phyloP scores from a whole-genome alignment of 1,284 basidiomycete species.

The Heterobasidion parviporum region DNA sequence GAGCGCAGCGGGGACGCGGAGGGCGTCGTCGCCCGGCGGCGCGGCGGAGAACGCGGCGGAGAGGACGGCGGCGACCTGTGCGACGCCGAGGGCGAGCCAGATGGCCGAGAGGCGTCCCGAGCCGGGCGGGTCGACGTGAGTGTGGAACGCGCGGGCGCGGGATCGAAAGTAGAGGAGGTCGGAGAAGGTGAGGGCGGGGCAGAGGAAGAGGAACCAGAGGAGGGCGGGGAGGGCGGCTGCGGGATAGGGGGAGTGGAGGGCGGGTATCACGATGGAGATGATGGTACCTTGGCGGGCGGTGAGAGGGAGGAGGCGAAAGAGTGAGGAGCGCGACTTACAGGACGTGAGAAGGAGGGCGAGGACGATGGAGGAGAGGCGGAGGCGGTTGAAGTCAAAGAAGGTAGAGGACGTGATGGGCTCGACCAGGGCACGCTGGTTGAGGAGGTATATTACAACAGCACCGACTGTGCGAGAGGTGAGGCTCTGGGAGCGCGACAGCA shows the following conservation, averaged over 20 bases:
- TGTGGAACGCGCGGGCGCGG: neutral
- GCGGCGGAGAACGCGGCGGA: constrained; percentile 4
- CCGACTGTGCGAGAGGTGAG: neutral
- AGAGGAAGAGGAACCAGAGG: constrained; percentile 9
- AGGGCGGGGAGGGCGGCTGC: constrained; percentile 8
- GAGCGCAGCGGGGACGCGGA: neutral
- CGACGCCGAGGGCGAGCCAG: constrained; percentile 10
- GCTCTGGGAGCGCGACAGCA: neutral
- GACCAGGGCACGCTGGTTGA: neutral
- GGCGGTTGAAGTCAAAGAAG: neutral
- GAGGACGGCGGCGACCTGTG: constrained; percentile 8
- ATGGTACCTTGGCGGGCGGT: neutral
- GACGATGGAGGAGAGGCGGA: neutral
- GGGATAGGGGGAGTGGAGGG: constrained; percentile 5
- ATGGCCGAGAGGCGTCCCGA: constrained; percentile 3
- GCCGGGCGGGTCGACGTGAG: neutral
- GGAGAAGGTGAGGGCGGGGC: constrained; percentile 6
- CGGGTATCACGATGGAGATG: constrained; percentile 1
- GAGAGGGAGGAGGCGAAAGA: neutral
- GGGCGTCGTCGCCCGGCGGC: constrained; percentile 4
- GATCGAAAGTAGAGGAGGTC: constrained; percentile 6
- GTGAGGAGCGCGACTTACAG: neutral
- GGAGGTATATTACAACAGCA: neutral
- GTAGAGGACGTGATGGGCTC: neutral
- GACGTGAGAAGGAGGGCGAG: neutral